phyloP scores from a whole-genome alignment of 2,329 filamentous ascomycete species.

The Colletotrichum neosansevieriae region DNA sequence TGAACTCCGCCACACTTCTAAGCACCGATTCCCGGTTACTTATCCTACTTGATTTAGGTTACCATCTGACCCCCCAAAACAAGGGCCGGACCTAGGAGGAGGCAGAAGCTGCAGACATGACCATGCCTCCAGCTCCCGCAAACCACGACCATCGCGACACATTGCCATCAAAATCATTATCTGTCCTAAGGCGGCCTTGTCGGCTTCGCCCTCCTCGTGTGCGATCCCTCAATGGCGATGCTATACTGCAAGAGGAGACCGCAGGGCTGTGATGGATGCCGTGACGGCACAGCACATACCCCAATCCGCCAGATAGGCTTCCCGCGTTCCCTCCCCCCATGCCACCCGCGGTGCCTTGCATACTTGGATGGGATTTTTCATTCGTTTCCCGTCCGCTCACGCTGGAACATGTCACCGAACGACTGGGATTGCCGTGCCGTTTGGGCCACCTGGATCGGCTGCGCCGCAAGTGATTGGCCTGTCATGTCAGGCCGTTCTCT shows the following conservation, averaged over 20 bases:
- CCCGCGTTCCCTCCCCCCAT: slow-evolving; percentile 25
- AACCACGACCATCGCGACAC: slow-evolving; percentile 13
- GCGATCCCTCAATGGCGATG: slow-evolving; percentile 25
- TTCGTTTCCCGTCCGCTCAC: slow-evolving; percentile 37
- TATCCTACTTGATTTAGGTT: slow-evolving; percentile 10
- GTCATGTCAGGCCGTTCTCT: slow-evolving; percentile 11
- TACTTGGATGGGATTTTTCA: slow-evolving; percentile 15
- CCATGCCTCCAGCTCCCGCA: background rate
- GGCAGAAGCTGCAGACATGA: slow-evolving; percentile 13
- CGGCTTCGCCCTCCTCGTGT: slow-evolving; percentile 31
- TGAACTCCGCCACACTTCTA: slow-evolving; percentile 30
- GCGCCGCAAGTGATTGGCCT: slow-evolving; percentile 26
- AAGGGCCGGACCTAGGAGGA: background rate
- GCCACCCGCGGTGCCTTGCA: slow-evolving; percentile 39
- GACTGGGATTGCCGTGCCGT: slow-evolving; percentile 29
- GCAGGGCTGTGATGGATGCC: slow-evolving; percentile 15
- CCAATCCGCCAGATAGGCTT: slow-evolving; percentile 32
- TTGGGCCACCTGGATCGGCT: slow-evolving; percentile 4
- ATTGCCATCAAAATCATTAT: slow-evolving; percentile 1
- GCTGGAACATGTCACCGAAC: slow-evolving; percentile 36
- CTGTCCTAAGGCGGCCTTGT: slow-evolving; percentile 3
- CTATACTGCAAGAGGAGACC: slow-evolving; percentile 19
- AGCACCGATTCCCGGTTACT: slow-evolving; percentile 17
- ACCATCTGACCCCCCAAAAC: background rate
- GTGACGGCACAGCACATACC: slow-evolving; percentile 35